Conservation (phyloP, 2,329 filamentous ascomycete species). For the Claviceps spartinae region DNA sequence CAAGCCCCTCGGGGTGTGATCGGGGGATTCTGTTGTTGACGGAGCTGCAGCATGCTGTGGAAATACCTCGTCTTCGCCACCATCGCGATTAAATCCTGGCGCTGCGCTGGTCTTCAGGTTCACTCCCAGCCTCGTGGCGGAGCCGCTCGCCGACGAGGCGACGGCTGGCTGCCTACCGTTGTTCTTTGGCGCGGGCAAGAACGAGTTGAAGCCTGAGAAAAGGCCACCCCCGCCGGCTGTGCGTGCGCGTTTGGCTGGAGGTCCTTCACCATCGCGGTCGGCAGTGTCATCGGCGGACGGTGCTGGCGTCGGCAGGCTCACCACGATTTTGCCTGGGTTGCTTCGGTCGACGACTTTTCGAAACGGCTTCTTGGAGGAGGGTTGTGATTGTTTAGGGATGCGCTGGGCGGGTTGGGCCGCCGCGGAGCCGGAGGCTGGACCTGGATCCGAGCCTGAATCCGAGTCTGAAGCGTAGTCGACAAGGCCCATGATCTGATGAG, state of each 20-base stretch:
- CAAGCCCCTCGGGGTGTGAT: constrained; percentile 11
- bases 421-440: constrained; percentile 61
- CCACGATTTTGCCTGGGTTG: constrained; percentile 71
- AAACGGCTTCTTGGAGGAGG: constrained; percentile 43
- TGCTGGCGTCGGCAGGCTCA: constrained; percentile 52
- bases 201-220: constrained; percentile 73
- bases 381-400: constrained; percentile 15
- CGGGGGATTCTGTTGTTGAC: constrained; percentile 3
- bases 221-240: constrained; percentile 37
- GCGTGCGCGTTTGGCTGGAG: constrained; percentile 59
- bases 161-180: constrained; percentile 19
- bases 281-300: constrained; percentile 24
- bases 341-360: constrained; percentile 71
- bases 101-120: constrained; percentile 72
- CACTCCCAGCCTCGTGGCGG: constrained; percentile 27
- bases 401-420: constrained; percentile 17
- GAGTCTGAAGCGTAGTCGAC: constrained; percentile 54
- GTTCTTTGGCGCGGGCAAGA: constrained; percentile 74
- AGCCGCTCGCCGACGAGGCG: constrained; percentile 13
- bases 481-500: constrained; percentile 46
- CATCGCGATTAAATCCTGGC: constrained; percentile 62
- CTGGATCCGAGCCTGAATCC: constrained; percentile 62
- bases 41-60: background rate
- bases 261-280: constrained; percentile 12
- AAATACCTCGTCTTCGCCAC: constrained; percentile 11